Evolutionary conservation across 331 rosid species (phyloP).

Genomic region (Arachis monticola): DNA sequence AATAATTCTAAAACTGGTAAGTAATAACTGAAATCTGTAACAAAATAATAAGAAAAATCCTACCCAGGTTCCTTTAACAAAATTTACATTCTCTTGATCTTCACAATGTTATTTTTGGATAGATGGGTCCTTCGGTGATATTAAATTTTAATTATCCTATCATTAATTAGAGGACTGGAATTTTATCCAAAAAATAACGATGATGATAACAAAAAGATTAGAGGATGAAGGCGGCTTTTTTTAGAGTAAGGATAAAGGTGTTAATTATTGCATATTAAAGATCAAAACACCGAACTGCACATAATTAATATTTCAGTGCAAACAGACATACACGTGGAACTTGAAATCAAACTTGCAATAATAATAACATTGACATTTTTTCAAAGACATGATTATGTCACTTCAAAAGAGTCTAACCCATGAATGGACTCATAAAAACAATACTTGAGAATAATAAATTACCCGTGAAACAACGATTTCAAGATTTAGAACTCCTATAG

Average conservation of each 20-base stretch:
- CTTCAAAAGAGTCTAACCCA: conserved; percentile 9
- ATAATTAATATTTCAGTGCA: not conserved
- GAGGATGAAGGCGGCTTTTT: too few relatives aligned
- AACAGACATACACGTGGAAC: conserved; percentile 3
- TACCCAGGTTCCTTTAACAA: not conserved
- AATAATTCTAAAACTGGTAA: not conserved
- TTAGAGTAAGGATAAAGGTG: not conserved
- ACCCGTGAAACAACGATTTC: conserved; percentile 98
- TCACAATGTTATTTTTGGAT: not conserved
- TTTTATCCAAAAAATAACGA: conserved; percentile 1
- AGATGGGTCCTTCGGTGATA: not conserved
- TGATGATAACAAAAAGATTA: not conserved
- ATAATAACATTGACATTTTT: too few relatives aligned
- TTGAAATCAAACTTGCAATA: not conserved
- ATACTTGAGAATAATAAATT: conserved; percentile 32
- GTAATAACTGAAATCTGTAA: not conserved
- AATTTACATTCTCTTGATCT: not conserved
- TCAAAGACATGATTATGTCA: conserved; percentile 10
- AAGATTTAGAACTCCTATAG: conserved; percentile 96
- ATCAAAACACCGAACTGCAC: conserved; percentile 3
- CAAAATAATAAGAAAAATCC: not conserved
- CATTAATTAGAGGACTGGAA: not conserved
- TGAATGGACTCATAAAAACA: not conserved
- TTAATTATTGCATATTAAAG: conserved; percentile 7
- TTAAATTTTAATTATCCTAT: conserved; percentile 6